Evolutionary conservation across 129 eudicot species (phyloP), one percentile per base, ranked within the genome.

Genomic region (Pseudognaphalium luteoalbum): DNA sequence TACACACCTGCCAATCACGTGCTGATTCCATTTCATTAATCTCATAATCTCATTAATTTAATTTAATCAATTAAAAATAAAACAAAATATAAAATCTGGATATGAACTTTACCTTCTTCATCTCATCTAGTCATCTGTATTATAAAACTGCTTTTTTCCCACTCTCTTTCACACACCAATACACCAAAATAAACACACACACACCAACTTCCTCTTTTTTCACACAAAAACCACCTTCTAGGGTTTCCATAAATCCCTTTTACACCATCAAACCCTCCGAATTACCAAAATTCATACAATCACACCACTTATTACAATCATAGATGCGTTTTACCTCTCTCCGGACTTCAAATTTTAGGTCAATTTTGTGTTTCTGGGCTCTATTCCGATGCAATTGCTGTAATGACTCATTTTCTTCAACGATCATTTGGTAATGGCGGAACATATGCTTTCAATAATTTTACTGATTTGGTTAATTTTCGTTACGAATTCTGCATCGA

Each of bases 1-100:
- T 59, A 75, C 75, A 77, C 81, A 77, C 75, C 37, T 77, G 81
- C 32, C 75, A 77, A 58, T 68, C 81, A 77, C 81, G 81, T 77
- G 74, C 61, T 42, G n/a, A 29, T 63, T n/a, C 61, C 66, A 65
- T 61, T 76, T 66, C 32, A 7, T 59, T 41, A 22, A 33, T 58
- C 41, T 3, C 52, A 44, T 44, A 12, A 44, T 44, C 12, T 44
- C 2, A 12, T 44, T n/a, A n/a, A n/a, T n/a, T n/a, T n/a, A n/a
- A n/a, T n/a, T n/a, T n/a, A n/a, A n/a, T 11, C 12, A 44, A 44
- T 44, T 44, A 44, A 34, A 44, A 44, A 44, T n/a, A n/a, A 44
- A 8, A 11, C 0, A 42, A 42, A 42, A 10, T 42, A 44, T 44
- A 44, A 44, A 44, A 30, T 33, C 76, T 32, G 51, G 39, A 28